These are phyloP conservation scores for Cystobasidium tubakii DNA, from an alignment of 768 basidiomycete genomes.

Conservation along the genomic window DNA sequence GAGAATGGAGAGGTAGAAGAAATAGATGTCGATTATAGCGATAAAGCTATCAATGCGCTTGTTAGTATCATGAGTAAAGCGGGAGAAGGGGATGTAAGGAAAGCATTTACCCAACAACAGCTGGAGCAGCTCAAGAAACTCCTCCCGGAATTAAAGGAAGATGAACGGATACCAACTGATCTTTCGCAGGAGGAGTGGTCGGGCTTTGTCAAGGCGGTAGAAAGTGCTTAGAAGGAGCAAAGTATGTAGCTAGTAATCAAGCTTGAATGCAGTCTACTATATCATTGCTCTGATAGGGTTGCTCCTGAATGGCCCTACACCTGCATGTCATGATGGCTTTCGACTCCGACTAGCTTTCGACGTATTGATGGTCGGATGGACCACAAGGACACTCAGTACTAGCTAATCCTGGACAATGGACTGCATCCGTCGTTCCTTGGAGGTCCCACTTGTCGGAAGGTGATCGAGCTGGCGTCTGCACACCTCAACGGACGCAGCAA, in stretches of 20 bases:
- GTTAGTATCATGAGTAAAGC: conserved; percentile 18
- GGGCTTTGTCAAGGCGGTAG: conserved; percentile 25
- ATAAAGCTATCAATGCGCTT: conserved; percentile 43
- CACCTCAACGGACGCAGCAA: too few relatives aligned
- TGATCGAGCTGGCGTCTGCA: neutral
- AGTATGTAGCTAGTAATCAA: neutral
- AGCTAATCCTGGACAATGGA: too few relatives aligned
- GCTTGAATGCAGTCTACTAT: neutral
- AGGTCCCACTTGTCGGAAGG: too few relatives aligned
- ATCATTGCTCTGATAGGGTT: too few relatives aligned
- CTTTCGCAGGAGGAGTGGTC: conserved; percentile 40
- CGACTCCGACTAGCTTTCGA: too few relatives aligned
- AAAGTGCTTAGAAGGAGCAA: neutral
- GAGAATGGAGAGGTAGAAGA: conserved; percentile 34
- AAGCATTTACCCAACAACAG: conserved; percentile 29
- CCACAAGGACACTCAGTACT: too few relatives aligned
- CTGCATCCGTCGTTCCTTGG: too few relatives aligned
- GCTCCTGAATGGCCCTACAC: too few relatives aligned
- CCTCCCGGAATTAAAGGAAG: conserved; percentile 4
- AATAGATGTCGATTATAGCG: conserved; percentile 42
- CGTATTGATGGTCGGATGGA: too few relatives aligned
- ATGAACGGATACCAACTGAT: conserved; percentile 36
- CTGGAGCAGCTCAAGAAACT: conserved; percentile 10
- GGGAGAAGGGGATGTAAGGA: neutral
- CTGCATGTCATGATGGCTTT: too few relatives aligned